A percentile compares a stretch with the other conserved stretches of the same genome.
These are phyloP conservation scores for Beauveria rudraprayagi DNA, from an alignment of 2,329 filamentous ascomycete species.

Conservation along the genomic window DNA sequence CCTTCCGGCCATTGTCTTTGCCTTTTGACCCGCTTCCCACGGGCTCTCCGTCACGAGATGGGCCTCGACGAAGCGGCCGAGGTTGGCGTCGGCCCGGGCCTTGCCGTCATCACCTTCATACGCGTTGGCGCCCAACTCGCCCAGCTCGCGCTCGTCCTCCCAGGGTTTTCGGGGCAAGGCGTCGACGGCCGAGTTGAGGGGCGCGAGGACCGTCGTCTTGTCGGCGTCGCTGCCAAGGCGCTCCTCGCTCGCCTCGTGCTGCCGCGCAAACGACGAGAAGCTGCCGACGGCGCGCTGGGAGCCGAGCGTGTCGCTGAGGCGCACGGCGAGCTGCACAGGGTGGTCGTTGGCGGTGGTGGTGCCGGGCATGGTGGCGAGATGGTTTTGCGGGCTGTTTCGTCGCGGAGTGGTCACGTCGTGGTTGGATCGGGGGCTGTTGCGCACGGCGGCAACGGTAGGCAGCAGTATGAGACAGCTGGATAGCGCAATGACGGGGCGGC, in stretches of 20 bases:
- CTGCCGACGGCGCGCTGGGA: slow-evolving; percentile 72
- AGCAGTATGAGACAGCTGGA: not conserved
- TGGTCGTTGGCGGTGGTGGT: slow-evolving; percentile 14
- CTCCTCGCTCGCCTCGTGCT: slow-evolving; percentile 58
- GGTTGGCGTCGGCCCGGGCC: slow-evolving; percentile 67
- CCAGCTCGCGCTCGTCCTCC: slow-evolving; percentile 70
- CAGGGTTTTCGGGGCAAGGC: slow-evolving; percentile 76
- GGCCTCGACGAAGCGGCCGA: slow-evolving; percentile 74
- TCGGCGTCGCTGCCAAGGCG: slow-evolving; percentile 58
- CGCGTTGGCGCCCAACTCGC: slow-evolving; percentile 54
- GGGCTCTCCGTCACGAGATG: slow-evolving; percentile 71
- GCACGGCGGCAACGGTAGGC: slow-evolving; percentile 2
- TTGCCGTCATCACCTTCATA: slow-evolving; percentile 71
- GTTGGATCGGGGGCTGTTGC: not conserved
- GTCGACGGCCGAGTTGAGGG: slow-evolving; percentile 74
- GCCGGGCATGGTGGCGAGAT: slow-evolving; percentile 11
- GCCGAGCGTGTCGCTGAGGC: slow-evolving; percentile 78
- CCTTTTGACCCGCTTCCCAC: slow-evolving; percentile 62
- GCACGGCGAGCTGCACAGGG: slow-evolving; percentile 41
- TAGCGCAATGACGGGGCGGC: slow-evolving; percentile 4
- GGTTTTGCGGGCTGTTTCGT: not conserved
- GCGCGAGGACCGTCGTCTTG: slow-evolving; percentile 82
- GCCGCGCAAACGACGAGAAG: slow-evolving; percentile 73
- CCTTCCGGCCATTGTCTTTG: slow-evolving; percentile 52
- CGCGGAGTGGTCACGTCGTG: not conserved